These are phyloP conservation scores for Neonectria neomacrospora DNA, from an alignment of 2,329 filamentous ascomycete genomes.

Conservation along the genomic window DNA sequence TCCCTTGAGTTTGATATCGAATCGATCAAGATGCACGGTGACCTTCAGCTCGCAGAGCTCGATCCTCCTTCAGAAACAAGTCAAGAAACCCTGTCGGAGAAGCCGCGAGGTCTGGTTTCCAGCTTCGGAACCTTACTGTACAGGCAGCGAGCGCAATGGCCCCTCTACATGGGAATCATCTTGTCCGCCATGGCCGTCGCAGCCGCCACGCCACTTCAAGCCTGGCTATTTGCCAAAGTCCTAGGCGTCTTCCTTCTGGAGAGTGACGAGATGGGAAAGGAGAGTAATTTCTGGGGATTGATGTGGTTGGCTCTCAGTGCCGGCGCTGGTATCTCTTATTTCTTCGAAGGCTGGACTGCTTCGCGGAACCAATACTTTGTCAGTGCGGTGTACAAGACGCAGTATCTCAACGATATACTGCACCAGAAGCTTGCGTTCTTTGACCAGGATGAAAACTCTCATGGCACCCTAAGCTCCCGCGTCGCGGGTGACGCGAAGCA, in stretches of 20 bases:
- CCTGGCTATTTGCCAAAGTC: slow-evolving; percentile 46
- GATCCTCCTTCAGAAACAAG: not conserved
- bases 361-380: slow-evolving; percentile 27
- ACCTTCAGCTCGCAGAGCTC: not conserved
- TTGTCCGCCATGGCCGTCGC: slow-evolving; percentile 42
- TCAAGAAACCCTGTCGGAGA: not conserved
- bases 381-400: slow-evolving; percentile 40
- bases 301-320: slow-evolving; percentile 48
- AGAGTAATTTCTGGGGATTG: slow-evolving; percentile 45
- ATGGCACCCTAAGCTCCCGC: slow-evolving; percentile 43
- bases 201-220: slow-evolving; percentile 43
- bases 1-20: slow-evolving; percentile 3
- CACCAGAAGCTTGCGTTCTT: slow-evolving; percentile 46
- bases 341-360: slow-evolving; percentile 39
- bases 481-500: slow-evolving; percentile 47
- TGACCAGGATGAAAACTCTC: slow-evolving; percentile 45
- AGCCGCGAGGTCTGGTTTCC: slow-evolving; percentile 14
- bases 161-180: slow-evolving; percentile 38
- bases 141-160: slow-evolving; percentile 40
- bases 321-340: slow-evolving; percentile 44
- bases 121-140: slow-evolving; percentile 37
- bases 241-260: slow-evolving; percentile 41
- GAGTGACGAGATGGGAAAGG: slow-evolving; percentile 42
- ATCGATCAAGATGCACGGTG: not conserved
- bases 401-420: slow-evolving; percentile 47